Evolutionary conservation across 495 filamentous ascomycete genomes (phyloP), one percentile per base, ranked within the genome.

Genomic region (Neohortaea acidophila): DNA sequence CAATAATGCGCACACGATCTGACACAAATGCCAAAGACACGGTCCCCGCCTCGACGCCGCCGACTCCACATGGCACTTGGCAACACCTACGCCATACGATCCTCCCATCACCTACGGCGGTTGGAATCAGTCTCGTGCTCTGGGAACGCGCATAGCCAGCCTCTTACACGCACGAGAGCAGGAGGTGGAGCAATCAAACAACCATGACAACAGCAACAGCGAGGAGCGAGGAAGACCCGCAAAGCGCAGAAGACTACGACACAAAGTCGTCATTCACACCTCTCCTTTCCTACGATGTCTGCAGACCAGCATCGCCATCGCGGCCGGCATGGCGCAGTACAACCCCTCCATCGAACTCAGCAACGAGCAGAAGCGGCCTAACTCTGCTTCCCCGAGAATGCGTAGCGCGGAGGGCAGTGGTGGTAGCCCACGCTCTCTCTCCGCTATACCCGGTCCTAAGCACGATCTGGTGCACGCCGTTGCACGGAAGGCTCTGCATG

Each of bases 81-180:
- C 81, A n/a, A 92, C 91, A 3, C 78, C 85, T 2, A 87, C 81
- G 2, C 91, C 89, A 4, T 96, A 96, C 63, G 87, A 99, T 44
- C 81, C 89, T 29, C 89, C 91, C 28, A 68, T 99, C 32, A 94
- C 86, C 12, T 96, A 94, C 53, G 79, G 84, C 43, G 89, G 89
- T 30, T 96, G 86, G 85, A 70, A 71, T 14, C 87, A 94, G 54
- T 75, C 79, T 35, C 77, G 78, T 43, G 73, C 72, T 7, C 63
- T 94, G 2, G 89, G 89, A 2, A 62, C 68, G 13, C 73, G 84
- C 26, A 93, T 99, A 39, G 77, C 75, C 2, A 72, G 62, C 43
- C 73, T 94, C 5, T 58, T 96, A 18, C 58, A 66, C 35, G 57
- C 62, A 6, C 52, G 68, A 23, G 44, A 69, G 59, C 40, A 59